phyloP scores from a whole-genome alignment of 345 rosid genomes.

The Melaleuca quinquenervia region DNA sequence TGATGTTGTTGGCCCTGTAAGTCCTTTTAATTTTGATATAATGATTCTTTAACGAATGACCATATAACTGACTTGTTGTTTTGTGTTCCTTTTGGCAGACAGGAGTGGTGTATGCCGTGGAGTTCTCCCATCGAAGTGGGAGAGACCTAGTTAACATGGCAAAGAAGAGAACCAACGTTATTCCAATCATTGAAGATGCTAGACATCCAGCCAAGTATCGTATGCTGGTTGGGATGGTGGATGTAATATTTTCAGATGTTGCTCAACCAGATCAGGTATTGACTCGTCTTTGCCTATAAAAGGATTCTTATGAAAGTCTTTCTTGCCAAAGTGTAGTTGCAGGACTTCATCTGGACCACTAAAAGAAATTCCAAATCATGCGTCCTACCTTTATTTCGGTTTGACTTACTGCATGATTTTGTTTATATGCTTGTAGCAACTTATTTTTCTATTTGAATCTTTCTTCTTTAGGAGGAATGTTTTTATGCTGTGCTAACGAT shows the following conservation, averaged over 20 bases:
- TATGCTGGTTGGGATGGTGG: conserved; percentile 99
- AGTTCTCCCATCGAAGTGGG: conserved; percentile 96
- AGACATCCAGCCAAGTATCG: conserved; percentile 96
- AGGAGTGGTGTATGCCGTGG: conserved; percentile 93
- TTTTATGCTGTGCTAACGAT: too few species aligned
- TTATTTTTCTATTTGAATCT: not conserved
- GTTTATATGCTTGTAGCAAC: not conserved
- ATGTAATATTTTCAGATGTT: conserved; percentile 98
- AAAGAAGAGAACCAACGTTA: conserved; percentile 85
- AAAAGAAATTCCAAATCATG: not conserved
- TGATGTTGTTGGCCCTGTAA: conserved; percentile 92
- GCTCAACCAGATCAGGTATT: conserved; percentile 99
- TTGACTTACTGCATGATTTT: not conserved
- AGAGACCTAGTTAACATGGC: conserved; percentile 99
- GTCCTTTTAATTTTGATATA: conserved; percentile 2
- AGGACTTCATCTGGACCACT: not conserved
- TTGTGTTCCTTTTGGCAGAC: conserved; percentile 20
- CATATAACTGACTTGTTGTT: not conserved
- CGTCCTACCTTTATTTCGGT: not conserved
- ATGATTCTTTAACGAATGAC: not conserved
- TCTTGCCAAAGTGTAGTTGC: not conserved
- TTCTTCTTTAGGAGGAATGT: too few species aligned
- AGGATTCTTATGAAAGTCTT: not conserved
- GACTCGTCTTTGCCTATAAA: not conserved
- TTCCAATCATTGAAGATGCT: conserved; percentile 97